Evolutionary conservation across 2,329 filamentous ascomycete genomes (phyloP).

Genomic region (Fusarium denticulatum): DNA sequence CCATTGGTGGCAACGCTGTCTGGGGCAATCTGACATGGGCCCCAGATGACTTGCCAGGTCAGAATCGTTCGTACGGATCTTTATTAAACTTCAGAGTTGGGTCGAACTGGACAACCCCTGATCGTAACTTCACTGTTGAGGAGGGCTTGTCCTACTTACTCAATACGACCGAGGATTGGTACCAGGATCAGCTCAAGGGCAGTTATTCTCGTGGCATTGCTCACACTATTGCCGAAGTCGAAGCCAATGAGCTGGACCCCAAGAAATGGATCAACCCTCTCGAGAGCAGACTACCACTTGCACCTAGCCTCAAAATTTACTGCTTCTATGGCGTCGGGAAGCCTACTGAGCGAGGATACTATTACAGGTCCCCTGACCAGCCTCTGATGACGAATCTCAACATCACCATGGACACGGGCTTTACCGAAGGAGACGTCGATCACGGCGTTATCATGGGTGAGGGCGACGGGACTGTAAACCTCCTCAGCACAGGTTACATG

Average conservation of each 20-base stretch:
- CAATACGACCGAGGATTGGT: constrained; percentile 86
- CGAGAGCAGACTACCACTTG: constrained; percentile 85
- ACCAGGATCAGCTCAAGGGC: constrained; percentile 73
- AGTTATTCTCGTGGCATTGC: constrained; percentile 93
- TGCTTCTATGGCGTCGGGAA: constrained; percentile 98
- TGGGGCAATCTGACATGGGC: constrained; percentile 92
- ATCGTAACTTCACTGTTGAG: constrained; percentile 81
- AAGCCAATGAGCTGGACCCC: constrained; percentile 79
- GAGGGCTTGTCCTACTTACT: constrained; percentile 82
- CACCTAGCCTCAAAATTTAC: constrained; percentile 91
- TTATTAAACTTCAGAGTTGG: constrained; percentile 83
- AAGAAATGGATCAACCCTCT: constrained; percentile 95
- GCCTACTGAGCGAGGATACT: constrained; percentile 91
- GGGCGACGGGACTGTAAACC: constrained; percentile 93
- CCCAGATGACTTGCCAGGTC: constrained; percentile 82
- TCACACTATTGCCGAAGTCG: constrained; percentile 80
- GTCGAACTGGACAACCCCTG: constrained; percentile 70
- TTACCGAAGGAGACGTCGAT: constrained; percentile 72
- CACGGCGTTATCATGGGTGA: constrained; percentile 96
- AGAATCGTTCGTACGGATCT: constrained; percentile 79
- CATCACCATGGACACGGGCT: constrained; percentile 75
- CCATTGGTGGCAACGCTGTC: constrained; percentile 91
- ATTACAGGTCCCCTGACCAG: constrained; percentile 77
- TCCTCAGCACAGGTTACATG: constrained; percentile 96
- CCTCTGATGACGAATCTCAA: constrained; percentile 74